Percentiles rank a stretch among this genome's conserved stretches.
These are phyloP conservation scores for Oidiodendron maius DNA, from an alignment of 495 filamentous ascomycete genomes.

Conservation along the genomic window DNA sequence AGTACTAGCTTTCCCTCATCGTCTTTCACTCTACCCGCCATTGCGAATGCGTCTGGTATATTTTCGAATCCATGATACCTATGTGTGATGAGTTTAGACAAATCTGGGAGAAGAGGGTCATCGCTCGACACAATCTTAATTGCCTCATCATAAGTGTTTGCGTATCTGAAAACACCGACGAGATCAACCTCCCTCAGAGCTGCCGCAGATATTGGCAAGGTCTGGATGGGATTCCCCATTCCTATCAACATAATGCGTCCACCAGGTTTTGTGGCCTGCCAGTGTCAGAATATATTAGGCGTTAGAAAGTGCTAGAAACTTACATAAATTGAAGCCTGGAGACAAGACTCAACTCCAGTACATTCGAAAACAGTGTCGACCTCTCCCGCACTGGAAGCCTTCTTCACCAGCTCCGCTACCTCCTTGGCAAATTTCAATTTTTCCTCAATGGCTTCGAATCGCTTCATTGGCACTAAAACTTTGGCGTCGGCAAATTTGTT, in stretches of 20 bases:
- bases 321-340: slow-evolving; percentile 84
- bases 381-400: slow-evolving; percentile 42
- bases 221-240: slow-evolving; percentile 90
- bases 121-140: slow-evolving; percentile 66
- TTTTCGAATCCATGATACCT: slow-evolving; percentile 37
- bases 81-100: slow-evolving; percentile 72
- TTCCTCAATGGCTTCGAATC: slow-evolving; percentile 49
- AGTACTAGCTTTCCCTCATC: slow-evolving; percentile 44
- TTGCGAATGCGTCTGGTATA: slow-evolving; percentile 42
- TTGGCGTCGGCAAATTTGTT: slow-evolving; percentile 62
- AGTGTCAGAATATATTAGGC: no score
- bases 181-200: slow-evolving; percentile 89
- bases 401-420: slow-evolving; percentile 46
- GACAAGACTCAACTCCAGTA: slow-evolving; percentile 80
- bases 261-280: slow-evolving; percentile 61
- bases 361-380: slow-evolving; percentile 86
- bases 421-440: slow-evolving; percentile 57
- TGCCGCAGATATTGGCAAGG: slow-evolving; percentile 77
- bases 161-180: slow-evolving; percentile 86
- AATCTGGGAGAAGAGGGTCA: slow-evolving; percentile 41
- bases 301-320: slow-evolving; percentile 19
- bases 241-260: slow-evolving; percentile 82
- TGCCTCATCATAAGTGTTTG: slow-evolving; percentile 71
- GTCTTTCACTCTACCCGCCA: slow-evolving; percentile 47
- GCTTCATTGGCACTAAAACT: slow-evolving; percentile 52